Evolutionary conservation across 768 basidiomycete genomes (phyloP), one percentile per base, ranked within the genome.

Genomic region (Tulasnella sp.): DNA sequence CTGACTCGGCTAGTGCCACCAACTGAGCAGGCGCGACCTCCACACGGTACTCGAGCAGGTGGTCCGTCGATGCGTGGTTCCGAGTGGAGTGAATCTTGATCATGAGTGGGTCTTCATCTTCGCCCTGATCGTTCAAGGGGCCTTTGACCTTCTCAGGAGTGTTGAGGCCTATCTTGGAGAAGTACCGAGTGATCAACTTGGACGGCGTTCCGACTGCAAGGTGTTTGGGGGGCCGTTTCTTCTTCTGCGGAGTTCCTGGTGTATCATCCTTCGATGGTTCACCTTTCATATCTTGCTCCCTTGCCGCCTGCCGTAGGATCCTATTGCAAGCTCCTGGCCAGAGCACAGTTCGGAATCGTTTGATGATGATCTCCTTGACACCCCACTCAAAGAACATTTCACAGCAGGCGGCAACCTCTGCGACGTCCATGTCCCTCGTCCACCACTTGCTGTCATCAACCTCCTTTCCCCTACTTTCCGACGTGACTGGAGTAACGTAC

Each of bases 361-460:
- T 93, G 80, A 93, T 88, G 77, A 97, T 93, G 2, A 90, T 86
- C 71, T 94, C 92, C 81, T 87, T 91, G 73, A 93, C 91, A 0
- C 95, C 95, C 95, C 95, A 98, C 82, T 96, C 95, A 80, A 97
- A 97, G 83, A 91, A 92, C 70, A 91, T 87, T 83, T 98, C 96
- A 85, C 95, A 96, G 3, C 91, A 86, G 13, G 85, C 88, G 0
- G 96, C 95, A 20, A 96, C 88, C 75, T 88, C 89, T 20, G 88
- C 88, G 0, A 94, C 85, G 80, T 92, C 89, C 0, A 92, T 91
- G 79, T 94, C 92, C 75, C 84, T 82, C 44, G 82, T 81, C 88
- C 88, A 90, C 77, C 69, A 71, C 77, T 83, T 81, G 1, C 86
- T 82, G 85, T 87, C 88, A 0, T 78, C 74, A 26, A 83, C 80